Evolutionary conservation across 23 red algal species (phyloP).

Genomic region (Gracilaria caudata): DNA sequence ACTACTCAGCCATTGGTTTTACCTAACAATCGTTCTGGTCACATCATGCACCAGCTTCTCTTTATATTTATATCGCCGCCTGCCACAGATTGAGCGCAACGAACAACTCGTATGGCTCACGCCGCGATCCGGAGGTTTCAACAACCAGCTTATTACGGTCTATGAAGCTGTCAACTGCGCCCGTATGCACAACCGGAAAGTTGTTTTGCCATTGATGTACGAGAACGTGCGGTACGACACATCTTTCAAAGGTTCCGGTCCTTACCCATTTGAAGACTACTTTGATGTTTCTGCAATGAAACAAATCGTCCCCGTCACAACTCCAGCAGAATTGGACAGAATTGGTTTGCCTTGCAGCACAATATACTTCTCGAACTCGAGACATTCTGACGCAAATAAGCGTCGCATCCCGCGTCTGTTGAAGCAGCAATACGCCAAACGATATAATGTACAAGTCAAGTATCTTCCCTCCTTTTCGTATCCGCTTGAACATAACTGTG

Average conservation of each 20-base stretch:
- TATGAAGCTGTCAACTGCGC: constrained; percentile 58
- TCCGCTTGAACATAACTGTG: neutral
- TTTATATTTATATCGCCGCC: neutral
- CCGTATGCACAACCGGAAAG: neutral
- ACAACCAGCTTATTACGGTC: constrained; percentile 58
- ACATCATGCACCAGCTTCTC: neutral
- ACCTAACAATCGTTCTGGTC: too few species aligned
- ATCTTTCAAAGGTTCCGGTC: constrained; percentile 34
- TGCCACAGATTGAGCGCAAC: neutral
- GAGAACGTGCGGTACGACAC: constrained; percentile 50
- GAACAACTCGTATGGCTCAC: constrained; percentile 34
- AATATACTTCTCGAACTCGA: constrained; percentile 29
- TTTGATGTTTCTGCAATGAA: constrained; percentile 35
- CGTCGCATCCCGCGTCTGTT: constrained; percentile 16
- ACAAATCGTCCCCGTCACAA: constrained; percentile 11
- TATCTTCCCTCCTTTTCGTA: constrained; percentile 5
- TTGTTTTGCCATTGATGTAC: constrained; percentile 57
- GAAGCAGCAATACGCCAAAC: constrained; percentile 29
- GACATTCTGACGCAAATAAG: constrained; percentile 41
- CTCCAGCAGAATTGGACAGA: constrained; percentile 26
- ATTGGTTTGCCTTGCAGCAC: constrained; percentile 23
- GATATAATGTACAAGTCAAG: neutral
- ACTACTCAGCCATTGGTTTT: too few species aligned
- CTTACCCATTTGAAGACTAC: constrained; percentile 60
- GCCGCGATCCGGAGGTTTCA: constrained; percentile 47